Conservation (phyloP, 192 early-diverging fungal genomes). For the Helicostylum pulchrum region DNA sequence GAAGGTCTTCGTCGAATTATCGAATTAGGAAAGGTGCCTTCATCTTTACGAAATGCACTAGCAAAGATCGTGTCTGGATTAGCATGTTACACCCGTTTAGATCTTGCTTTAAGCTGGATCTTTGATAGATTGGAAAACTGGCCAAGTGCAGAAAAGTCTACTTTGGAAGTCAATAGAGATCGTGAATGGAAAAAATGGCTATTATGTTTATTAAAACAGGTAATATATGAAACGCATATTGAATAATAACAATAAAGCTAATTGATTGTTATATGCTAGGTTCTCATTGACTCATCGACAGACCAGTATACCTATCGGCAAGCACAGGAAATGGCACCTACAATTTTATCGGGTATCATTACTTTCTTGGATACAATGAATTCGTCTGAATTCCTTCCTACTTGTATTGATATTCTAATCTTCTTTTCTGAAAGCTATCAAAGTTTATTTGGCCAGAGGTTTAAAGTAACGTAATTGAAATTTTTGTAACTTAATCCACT, state of each 20-base stretch:
- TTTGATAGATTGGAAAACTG: slow-evolving; percentile 12
- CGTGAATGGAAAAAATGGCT: slow-evolving; percentile 23
- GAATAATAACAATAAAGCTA: neutral
- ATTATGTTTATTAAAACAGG: slow-evolving; percentile 14
- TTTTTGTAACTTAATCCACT: neutral
- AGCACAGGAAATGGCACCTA: slow-evolving; percentile 9
- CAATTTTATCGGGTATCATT: slow-evolving; percentile 19
- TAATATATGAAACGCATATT: neutral
- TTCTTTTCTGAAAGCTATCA: slow-evolving; percentile 7
- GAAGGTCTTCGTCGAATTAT: slow-evolving; percentile 1
- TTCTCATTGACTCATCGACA: neutral
- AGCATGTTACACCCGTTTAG: slow-evolving; percentile 16
- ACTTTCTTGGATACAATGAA: slow-evolving; percentile 27
- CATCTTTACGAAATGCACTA: slow-evolving; percentile 2
- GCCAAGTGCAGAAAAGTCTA: neutral
- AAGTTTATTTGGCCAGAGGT: slow-evolving; percentile 14
- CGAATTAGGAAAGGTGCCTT: slow-evolving; percentile 4
- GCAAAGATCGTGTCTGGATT: slow-evolving; percentile 15
- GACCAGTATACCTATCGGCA: slow-evolving; percentile 12
- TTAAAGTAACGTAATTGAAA: slow-evolving; percentile 9
- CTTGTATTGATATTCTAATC: slow-evolving; percentile 5
- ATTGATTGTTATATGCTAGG: neutral
- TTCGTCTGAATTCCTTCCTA: slow-evolving; percentile 21
- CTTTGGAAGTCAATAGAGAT: neutral
- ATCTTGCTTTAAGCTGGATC: slow-evolving; percentile 17